Conservation (phyloP, 73 alveolate species). For the Diophrys sp. region DNA sequence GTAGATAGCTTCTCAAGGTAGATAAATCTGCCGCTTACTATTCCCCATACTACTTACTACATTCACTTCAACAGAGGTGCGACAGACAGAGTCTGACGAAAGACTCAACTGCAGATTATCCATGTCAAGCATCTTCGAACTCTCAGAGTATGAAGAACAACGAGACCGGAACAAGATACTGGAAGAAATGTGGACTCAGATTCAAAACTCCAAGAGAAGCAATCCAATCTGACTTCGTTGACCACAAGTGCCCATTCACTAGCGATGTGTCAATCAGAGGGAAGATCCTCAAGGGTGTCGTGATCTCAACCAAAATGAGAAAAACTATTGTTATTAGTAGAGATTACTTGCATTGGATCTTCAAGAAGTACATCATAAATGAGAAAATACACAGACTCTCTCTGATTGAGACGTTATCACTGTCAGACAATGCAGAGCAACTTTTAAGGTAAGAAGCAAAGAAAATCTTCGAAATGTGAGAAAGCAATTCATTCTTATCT, state of each 20-base stretch:
- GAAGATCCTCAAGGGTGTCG: slow-evolving; percentile 94
- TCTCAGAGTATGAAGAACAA: too few species aligned
- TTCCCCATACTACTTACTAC: too few species aligned
- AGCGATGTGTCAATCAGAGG: slow-evolving; percentile 93
- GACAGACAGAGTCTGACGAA: too few species aligned
- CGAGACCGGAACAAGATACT: too few species aligned
- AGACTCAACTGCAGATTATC: too few species aligned
- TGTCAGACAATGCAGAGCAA: slow-evolving; percentile 99
- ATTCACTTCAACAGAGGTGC: too few species aligned
- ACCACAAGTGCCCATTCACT: slow-evolving; percentile 99
- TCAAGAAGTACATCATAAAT: slow-evolving; percentile 90
- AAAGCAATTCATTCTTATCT: slow-evolving; percentile 96
- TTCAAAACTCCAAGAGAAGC: slow-evolving; percentile 97
- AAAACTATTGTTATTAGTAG: slow-evolving; percentile 97
- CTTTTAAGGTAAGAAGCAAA: slow-evolving; percentile 88
- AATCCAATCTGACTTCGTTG: slow-evolving; percentile 90
- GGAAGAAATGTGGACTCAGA: too few species aligned
- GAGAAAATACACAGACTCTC: slow-evolving; percentile 96
- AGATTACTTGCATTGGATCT: slow-evolving; percentile 98
- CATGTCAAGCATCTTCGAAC: too few species aligned
- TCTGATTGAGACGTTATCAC: slow-evolving; percentile 97
- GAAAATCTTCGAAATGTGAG: slow-evolving; percentile 92
- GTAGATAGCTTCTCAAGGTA: too few species aligned
- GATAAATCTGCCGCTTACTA: too few species aligned
- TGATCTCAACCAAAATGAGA: slow-evolving; percentile 96